Evolutionary conservation across 306 rosid genomes (phyloP).

Genomic region (Boehmeria nivea): DNA sequence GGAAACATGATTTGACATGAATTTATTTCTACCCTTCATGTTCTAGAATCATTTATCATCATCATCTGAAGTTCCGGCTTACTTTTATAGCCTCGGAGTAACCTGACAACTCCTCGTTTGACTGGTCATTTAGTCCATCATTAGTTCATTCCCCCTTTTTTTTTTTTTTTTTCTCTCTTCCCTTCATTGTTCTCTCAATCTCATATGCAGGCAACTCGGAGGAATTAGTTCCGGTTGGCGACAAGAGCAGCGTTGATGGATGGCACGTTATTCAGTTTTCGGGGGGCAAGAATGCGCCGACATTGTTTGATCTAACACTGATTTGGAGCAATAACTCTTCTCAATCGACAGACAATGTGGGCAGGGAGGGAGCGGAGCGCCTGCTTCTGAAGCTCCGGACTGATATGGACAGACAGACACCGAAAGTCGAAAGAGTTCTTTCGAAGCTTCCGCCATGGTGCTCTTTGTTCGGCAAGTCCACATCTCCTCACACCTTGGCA

Average conservation of each 20-base stretch:
- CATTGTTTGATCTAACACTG: slow-evolving; percentile 48
- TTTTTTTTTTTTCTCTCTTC: background rate
- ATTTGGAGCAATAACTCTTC: slow-evolving; percentile 49
- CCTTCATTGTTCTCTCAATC: slow-evolving; percentile 10
- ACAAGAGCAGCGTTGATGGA: slow-evolving; percentile 48
- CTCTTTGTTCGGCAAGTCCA: slow-evolving; percentile 85
- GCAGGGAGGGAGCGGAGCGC: too few relatives aligned
- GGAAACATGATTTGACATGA: too few relatives aligned
- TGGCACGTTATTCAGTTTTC: slow-evolving; percentile 84
- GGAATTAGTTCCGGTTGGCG: slow-evolving; percentile 47
- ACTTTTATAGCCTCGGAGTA: too few relatives aligned
- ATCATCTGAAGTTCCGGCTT: too few relatives aligned
- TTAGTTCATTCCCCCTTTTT: too few relatives aligned
- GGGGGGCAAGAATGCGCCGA: slow-evolving; percentile 72
- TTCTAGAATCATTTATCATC: too few relatives aligned
- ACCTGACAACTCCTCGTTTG: too few relatives aligned
- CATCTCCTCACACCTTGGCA: slow-evolving; percentile 67
- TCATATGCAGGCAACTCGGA: slow-evolving; percentile 45
- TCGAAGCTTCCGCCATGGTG: slow-evolving; percentile 83
- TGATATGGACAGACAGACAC: slow-evolving; percentile 51
- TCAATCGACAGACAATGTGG: background rate
- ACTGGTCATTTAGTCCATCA: too few relatives aligned
- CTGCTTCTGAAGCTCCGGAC: slow-evolving; percentile 80
- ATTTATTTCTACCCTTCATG: too few relatives aligned
- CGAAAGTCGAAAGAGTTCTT: slow-evolving; percentile 52